phyloP scores from a whole-genome alignment of 2,329 filamentous ascomycete species.

The Sporothrix pseudoabietina region DNA sequence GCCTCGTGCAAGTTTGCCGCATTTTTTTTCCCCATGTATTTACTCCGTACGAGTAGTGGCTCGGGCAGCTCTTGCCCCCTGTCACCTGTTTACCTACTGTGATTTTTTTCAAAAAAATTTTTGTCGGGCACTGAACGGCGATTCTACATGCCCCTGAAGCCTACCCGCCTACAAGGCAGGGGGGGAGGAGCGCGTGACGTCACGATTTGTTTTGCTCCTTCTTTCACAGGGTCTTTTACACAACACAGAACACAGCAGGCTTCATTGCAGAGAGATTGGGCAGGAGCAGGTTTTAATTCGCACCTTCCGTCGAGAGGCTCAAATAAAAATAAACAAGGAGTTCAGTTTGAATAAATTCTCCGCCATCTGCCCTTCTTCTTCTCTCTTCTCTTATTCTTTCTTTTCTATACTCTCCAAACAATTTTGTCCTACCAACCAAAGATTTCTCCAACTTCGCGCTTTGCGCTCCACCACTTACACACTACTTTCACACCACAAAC shows the following conservation, averaged over 20 bases:
- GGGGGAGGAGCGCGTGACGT: conserved; percentile 15
- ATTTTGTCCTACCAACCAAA: background rate
- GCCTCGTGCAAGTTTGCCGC: background rate
- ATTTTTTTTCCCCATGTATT: background rate
- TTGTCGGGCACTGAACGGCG: no score
- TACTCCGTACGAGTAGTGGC: background rate
- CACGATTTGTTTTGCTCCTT: background rate
- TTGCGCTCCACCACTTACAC: conserved; percentile 12
- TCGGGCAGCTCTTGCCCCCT: background rate
- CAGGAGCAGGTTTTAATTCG: conserved; percentile 4
- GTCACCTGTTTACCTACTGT: background rate
- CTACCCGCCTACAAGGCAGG: background rate
- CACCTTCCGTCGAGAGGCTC: background rate
- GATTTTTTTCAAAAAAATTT: background rate
- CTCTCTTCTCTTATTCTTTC: background rate
- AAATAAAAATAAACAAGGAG: background rate
- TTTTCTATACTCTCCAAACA: background rate
- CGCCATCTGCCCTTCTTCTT: background rate
- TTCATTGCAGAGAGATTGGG: background rate
- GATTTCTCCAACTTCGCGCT: background rate
- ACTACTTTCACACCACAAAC: conserved; percentile 8
- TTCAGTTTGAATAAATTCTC: background rate
- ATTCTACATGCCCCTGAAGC: background rate
- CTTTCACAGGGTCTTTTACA: background rate
- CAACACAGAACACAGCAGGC: background rate